Evolutionary conservation across 2,329 filamentous ascomycete species (phyloP).

Genomic region (Clarireedia paspali): DNA sequence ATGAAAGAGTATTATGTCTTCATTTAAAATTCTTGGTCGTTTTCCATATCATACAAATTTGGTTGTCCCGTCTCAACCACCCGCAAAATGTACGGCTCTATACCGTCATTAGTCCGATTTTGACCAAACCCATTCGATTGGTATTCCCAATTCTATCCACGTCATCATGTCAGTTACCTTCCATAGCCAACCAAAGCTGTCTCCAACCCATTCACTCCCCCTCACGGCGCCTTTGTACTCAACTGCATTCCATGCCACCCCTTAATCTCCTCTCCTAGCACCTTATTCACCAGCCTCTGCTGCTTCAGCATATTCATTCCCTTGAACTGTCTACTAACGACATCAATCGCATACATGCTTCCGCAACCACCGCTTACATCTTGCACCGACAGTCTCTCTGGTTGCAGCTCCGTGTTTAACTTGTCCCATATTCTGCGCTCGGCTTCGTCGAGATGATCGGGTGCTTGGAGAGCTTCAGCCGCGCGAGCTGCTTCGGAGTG

Average conservation of each 20-base stretch:
- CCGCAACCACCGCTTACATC: conserved; percentile 81
- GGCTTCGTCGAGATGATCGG: conserved; percentile 4
- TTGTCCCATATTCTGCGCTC: conserved; percentile 13
- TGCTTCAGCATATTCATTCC: conserved; percentile 70
- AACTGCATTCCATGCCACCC: conserved; percentile 78
- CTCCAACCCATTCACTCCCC: not conserved
- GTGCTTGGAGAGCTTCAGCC: not conserved
- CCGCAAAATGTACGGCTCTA: not conserved
- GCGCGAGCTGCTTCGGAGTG: not conserved
- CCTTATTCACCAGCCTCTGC: conserved; percentile 71
- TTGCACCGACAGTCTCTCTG: conserved; percentile 41
- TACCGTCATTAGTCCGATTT: not conserved
- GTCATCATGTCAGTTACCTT: not conserved
- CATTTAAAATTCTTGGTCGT: not conserved
- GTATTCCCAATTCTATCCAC: not conserved
- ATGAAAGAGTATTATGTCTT: not conserved
- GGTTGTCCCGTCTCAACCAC: not conserved
- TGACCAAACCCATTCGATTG: not conserved
- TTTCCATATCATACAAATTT: not conserved
- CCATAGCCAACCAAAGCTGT: not conserved
- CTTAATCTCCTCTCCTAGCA: conserved; percentile 68
- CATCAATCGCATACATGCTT: conserved; percentile 80
- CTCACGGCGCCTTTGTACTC: conserved; percentile 49
- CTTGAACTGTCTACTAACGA: conserved; percentile 62
- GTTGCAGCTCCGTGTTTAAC: conserved; percentile 27